phyloP scores from a whole-genome alignment of 2,329 filamentous ascomycete genomes.

The Metarhizium brunneum region DNA sequence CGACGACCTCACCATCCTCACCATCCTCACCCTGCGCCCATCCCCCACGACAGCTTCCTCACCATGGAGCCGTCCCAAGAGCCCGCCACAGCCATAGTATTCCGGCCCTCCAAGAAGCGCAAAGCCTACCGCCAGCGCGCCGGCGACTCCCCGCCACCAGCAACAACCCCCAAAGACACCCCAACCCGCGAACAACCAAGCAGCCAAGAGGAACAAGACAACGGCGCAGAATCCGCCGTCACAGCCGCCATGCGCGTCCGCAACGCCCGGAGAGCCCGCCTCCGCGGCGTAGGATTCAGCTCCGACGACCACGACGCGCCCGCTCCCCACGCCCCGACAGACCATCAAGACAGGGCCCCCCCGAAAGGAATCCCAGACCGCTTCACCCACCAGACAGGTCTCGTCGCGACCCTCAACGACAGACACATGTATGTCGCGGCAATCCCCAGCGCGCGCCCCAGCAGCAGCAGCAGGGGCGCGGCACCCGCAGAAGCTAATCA shows the following conservation, averaged over 20 bases:
- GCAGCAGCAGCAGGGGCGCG: not conserved
- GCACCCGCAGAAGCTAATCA: slow-evolving; percentile 44
- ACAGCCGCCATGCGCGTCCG: slow-evolving; percentile 44
- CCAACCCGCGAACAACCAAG: too few species aligned
- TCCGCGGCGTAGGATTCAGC: slow-evolving; percentile 49
- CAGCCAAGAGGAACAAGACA: not conserved
- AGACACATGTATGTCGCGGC: slow-evolving; percentile 62
- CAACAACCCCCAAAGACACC: not conserved
- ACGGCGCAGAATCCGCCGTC: slow-evolving; percentile 24
- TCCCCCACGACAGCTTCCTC: not conserved
- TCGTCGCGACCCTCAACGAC: slow-evolving; percentile 56
- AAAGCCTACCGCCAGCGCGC: slow-evolving; percentile 48
- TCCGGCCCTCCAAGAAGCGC: slow-evolving; percentile 50
- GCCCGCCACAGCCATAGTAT: slow-evolving; percentile 27
- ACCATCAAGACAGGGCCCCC: slow-evolving; percentile 21
- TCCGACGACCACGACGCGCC: slow-evolving; percentile 19
- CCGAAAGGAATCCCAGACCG: slow-evolving; percentile 30
- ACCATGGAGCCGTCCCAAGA: not conserved
- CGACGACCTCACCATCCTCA: not conserved
- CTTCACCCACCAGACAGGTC: slow-evolving; percentile 65
- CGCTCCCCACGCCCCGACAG: slow-evolving; percentile 25
- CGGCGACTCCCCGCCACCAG: slow-evolving; percentile 12
- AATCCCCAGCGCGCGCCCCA: too few species aligned
- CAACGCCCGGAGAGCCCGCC: slow-evolving; percentile 38
- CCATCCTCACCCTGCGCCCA: not conserved